phyloP scores from a whole-genome alignment of 208 protist genomes.

The Acanthamoeba sp. region DNA sequence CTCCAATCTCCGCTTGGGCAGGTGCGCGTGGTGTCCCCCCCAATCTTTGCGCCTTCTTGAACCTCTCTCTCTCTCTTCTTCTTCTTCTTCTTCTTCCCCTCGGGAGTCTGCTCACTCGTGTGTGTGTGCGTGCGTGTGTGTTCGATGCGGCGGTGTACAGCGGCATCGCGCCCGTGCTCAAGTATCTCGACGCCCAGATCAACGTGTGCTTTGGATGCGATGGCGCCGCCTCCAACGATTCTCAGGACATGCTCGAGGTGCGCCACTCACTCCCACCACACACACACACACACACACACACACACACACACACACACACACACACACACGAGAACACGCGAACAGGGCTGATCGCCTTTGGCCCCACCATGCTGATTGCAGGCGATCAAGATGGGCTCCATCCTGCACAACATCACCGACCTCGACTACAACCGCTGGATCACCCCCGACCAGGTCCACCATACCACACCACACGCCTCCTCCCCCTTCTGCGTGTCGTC shows the following conservation, averaged over 20 bases:
- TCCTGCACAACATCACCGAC: constrained; percentile 66
- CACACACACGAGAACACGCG: not conserved
- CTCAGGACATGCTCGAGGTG: constrained; percentile 46
- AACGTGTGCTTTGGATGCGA: constrained; percentile 56
- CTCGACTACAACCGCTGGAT: constrained; percentile 30
- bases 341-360: no score
- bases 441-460: not conserved
- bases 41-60: not conserved
- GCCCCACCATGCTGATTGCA: not conserved
- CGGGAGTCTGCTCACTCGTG: no score
- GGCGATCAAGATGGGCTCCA: constrained; percentile 57
- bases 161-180: constrained; percentile 38
- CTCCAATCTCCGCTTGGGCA: constrained; percentile 15
- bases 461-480: not conserved
- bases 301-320: not conserved
- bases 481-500: not conserved
- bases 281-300: not conserved
- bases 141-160: no score
- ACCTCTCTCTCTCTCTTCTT: not conserved
- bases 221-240: constrained; percentile 51
- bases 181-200: constrained; percentile 1
- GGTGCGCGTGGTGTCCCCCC: not conserved
- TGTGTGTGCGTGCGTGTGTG: no score
- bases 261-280: not conserved
- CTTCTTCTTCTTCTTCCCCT: no score